Base-by-base conservation (phyloP, 1,139 yeast genomes). In the Fermentozyma sake region DNA sequence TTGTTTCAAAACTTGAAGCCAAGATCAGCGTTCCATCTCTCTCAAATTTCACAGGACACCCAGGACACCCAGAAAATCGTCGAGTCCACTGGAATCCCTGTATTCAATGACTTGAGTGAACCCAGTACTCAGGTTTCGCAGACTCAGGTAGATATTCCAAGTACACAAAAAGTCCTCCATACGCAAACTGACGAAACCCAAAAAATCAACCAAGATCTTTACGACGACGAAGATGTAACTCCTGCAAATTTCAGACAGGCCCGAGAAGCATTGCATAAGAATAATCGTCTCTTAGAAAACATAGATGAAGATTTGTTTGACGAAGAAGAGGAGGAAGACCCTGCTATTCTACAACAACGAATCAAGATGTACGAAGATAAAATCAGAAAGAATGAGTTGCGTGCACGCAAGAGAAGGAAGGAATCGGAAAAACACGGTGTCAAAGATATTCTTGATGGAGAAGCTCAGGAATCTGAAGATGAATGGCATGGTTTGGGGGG, bases 391-490 rank as follows among this genome's bases (percentile, higher is more conserved):
- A 56, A 57, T 37, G 69, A 66, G 37, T 51, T 59, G 45, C 60
- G 47, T 37, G 46, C 56, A 9, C 54, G 65, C 19, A 55, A 54
- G 35, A 57, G 53, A 32, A 60, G 76, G 38, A 61, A 57, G 40
- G 78, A 71, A 39, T 55, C 72, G 56, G 77, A 66, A 39, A 55
- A 66, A 22, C 64, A 61, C 34, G 80, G 79, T 0, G 50, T 75
- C 17, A 62, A 63, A 32, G 59, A 62, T n/a, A 61, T 79, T 12
- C 62, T 82, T 36, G 89, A 83, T 37, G 83, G 81, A 23, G 96
- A 89, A 61, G 98, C 98, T 24, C 93, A 78, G 41, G 97, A 91
- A 61, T 85, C 96, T 22, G 97, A 91, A 39, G 97, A 89, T 61
- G 96, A 89, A 59, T 89, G 94, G 89, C 79, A 78, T 27, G 96